Evolutionary conservation across 2,329 filamentous ascomycete genomes (phyloP).

Genomic region (Dactylellina sp.): DNA sequence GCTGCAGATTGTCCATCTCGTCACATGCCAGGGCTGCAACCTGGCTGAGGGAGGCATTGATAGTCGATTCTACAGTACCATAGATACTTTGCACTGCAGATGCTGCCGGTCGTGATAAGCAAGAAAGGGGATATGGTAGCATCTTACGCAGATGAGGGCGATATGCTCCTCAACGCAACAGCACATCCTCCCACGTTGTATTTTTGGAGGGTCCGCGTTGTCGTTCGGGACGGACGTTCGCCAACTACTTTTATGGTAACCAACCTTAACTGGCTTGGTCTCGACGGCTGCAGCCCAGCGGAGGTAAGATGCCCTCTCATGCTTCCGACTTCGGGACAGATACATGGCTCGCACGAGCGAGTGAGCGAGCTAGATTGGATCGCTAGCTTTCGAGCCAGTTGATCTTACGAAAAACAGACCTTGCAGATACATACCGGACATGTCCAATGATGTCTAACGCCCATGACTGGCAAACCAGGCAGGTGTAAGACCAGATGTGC

Average conservation of each 20-base stretch:
- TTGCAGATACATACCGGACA: no score
- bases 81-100: background rate
- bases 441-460: no score
- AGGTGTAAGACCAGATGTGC: no score
- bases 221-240: no score
- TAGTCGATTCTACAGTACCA: background rate
- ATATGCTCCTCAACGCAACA: background rate
- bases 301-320: no score
- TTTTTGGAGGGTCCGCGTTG: background rate
- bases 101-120: background rate
- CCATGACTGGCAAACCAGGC: no score
- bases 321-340: no score
- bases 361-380: background rate
- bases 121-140: background rate
- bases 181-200: slow-evolving; percentile 1
- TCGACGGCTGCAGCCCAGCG: no score
- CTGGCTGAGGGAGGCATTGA: background rate
- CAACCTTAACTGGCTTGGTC: no score
- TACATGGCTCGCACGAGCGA: background rate
- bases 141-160: background rate
- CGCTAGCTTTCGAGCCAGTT: background rate
- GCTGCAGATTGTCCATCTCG: background rate
- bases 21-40: slow-evolving; percentile 3
- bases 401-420: background rate
- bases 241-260: no score